Conservation (phyloP, 306 rosid species). For the Fragaria vesca region DNA sequence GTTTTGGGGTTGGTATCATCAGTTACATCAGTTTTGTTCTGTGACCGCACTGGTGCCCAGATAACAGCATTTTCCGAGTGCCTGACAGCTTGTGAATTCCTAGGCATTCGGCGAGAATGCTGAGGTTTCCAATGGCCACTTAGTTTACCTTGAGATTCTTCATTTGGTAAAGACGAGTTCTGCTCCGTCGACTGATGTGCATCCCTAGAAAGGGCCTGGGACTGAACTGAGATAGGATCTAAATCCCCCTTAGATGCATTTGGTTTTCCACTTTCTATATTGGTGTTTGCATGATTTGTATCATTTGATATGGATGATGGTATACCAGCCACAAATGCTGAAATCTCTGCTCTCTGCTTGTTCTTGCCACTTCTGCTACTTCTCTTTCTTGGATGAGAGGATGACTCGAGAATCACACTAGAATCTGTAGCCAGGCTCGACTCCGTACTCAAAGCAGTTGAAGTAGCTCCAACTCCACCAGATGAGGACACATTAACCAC, state of each 20-base stretch:
- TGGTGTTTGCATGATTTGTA: constrained; percentile 32
- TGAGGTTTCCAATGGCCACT: constrained; percentile 75
- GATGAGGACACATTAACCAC: constrained; percentile 30
- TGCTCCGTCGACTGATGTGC: constrained; percentile 49
- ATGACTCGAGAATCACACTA: constrained; percentile 41
- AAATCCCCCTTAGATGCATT: constrained; percentile 44
- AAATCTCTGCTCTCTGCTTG: constrained; percentile 60
- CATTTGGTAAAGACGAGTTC: constrained; percentile 38
- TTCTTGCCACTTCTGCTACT: constrained; percentile 55
- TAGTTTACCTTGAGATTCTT: constrained; percentile 55
- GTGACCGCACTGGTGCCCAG: constrained; percentile 93
- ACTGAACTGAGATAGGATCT: constrained; percentile 49
- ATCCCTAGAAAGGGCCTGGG: constrained; percentile 40
- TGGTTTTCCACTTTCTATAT: constrained; percentile 48
- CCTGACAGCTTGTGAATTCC: constrained; percentile 62
- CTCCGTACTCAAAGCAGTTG: constrained; percentile 32
- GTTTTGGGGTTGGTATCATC: constrained; percentile 53
- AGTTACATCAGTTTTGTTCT: constrained; percentile 50
- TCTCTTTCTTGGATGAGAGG: constrained; percentile 61
- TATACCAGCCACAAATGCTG: constrained; percentile 30
- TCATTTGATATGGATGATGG: constrained; percentile 45
- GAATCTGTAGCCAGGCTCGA: constrained; percentile 35
- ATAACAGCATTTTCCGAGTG: constrained; percentile 63
- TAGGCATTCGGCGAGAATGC: constrained; percentile 62
- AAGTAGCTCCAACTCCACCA: constrained; percentile 36